These are phyloP conservation scores for Boletus vinaceobasis DNA, from an alignment of 768 basidiomycete genomes.

Conservation along the genomic window DNA sequence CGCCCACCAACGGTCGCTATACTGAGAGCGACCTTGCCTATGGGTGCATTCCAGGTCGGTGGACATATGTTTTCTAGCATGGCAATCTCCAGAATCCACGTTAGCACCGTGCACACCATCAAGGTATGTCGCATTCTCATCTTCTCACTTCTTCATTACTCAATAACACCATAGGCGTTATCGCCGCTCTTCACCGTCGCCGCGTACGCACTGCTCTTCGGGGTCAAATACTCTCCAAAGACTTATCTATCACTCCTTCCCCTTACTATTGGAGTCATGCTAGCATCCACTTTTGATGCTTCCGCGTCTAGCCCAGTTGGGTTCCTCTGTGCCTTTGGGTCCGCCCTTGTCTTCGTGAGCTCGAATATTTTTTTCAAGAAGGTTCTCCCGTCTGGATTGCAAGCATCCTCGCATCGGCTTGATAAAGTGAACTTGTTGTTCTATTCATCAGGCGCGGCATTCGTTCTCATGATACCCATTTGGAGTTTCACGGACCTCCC, in stretches of 20 bases:
- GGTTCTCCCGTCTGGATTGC: conserved; percentile 72
- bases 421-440: conserved; percentile 96
- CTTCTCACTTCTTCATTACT: not conserved
- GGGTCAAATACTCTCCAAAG: conserved; percentile 86
- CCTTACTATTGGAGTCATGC: conserved; percentile 93
- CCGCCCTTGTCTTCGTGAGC: conserved; percentile 93
- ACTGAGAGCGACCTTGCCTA: conserved; percentile 77
- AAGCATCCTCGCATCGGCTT: conserved; percentile 64
- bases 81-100: conserved; percentile 93
- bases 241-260: conserved; percentile 96
- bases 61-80: conserved; percentile 98
- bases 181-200: conserved; percentile 97
- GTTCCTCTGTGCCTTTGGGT: conserved; percentile 93
- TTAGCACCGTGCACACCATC: conserved; percentile 98
- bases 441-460: conserved; percentile 93
- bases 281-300: conserved; percentile 92
- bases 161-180: conserved; percentile 59
- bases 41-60: conserved; percentile 97
- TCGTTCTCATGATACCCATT: conserved; percentile 92
- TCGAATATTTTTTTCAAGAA: conserved; percentile 99
- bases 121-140: conserved; percentile 57
- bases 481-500: conserved; percentile 90
- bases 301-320: conserved; percentile 84
- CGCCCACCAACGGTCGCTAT: conserved; percentile 72
- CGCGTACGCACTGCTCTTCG: conserved; percentile 90